phyloP scores from a whole-genome alignment of 371 early-diverging fungal genomes.

The Scutellospora calospora region DNA sequence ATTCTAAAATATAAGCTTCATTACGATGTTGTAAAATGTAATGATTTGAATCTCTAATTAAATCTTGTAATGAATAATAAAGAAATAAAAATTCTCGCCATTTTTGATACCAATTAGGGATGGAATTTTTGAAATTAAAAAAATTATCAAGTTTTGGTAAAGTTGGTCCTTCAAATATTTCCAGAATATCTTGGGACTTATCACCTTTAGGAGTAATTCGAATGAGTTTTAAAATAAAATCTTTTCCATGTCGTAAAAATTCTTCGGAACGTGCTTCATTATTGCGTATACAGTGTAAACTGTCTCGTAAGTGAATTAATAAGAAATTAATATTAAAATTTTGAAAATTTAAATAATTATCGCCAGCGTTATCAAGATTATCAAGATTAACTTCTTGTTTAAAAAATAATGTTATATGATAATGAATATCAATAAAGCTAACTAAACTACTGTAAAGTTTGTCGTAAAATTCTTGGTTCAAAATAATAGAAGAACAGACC shows the following conservation, averaged over 20 bases:
- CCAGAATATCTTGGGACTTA: background rate
- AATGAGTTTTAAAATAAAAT: background rate
- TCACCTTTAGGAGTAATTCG: background rate
- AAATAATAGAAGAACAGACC: background rate
- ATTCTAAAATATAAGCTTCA: background rate
- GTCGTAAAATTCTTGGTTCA: background rate
- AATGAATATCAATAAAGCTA: background rate
- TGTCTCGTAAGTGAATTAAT: slow-evolving; percentile 22
- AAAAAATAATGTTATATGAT: background rate
- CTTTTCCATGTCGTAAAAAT: background rate
- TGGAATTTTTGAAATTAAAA: background rate
- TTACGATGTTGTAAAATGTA: background rate
- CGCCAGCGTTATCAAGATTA: background rate
- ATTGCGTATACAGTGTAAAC: slow-evolving; percentile 1
- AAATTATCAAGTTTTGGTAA: background rate
- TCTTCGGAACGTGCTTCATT: background rate
- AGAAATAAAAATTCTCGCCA: slow-evolving; percentile 19
- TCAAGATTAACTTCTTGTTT: background rate
- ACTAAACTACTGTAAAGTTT: background rate
- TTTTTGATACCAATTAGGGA: slow-evolving; percentile 2
- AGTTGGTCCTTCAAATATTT: background rate
- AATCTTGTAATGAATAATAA: background rate
- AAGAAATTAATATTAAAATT: slow-evolving; percentile 26
- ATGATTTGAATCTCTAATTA: too few relatives aligned
- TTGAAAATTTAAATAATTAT: background rate